Percentiles rank a stretch among this genome's conserved stretches.
Evolutionary conservation across 768 basidiomycete genomes (phyloP).

Genomic region (Agrocybe pediades): DNA sequence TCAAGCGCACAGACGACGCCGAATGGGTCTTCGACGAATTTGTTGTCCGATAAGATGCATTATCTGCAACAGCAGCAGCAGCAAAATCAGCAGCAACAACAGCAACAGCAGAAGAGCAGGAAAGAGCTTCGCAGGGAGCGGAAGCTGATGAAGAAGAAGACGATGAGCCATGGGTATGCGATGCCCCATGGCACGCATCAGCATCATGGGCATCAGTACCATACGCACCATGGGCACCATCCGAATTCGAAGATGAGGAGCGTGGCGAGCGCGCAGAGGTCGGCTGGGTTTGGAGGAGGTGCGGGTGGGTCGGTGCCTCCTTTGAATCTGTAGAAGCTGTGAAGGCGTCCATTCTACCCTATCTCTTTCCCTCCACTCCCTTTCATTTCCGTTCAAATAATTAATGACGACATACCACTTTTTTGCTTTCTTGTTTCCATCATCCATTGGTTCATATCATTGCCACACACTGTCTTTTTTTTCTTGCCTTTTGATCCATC

Average conservation of each 20-base stretch:
- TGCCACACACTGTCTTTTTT: background rate
- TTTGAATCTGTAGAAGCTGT: slow-evolving; percentile 25
- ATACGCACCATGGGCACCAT: slow-evolving; percentile 55
- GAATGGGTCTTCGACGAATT: slow-evolving; percentile 10
- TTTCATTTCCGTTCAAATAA: background rate
- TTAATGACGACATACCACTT: background rate
- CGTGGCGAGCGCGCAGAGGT: slow-evolving; percentile 54
- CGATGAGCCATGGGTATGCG: slow-evolving; percentile 42
- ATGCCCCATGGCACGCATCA: slow-evolving; percentile 46
- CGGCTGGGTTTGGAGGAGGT: slow-evolving; percentile 32
- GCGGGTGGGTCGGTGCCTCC: slow-evolving; percentile 23
- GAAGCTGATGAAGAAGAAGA: slow-evolving; percentile 64
- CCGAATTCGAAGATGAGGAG: slow-evolving; percentile 67
- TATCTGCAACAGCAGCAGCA: slow-evolving; percentile 22
- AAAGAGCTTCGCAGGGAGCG: slow-evolving; percentile 70
- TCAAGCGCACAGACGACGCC: slow-evolving; percentile 58
- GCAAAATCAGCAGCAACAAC: slow-evolving; percentile 29
- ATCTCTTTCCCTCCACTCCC: background rate
- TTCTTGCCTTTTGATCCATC: background rate
- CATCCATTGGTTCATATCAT: background rate
- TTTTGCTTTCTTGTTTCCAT: background rate
- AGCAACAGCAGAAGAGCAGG: slow-evolving; percentile 56
- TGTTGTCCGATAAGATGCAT: slow-evolving; percentile 8
- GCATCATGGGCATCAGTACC: slow-evolving; percentile 33
- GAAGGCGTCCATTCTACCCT: too few relatives aligned